A percentile compares a stretch with the other conserved stretches of the same genome.
Conservation (phyloP, 2,329 filamentous ascomycete species). For the Aspergillus texensis region DNA sequence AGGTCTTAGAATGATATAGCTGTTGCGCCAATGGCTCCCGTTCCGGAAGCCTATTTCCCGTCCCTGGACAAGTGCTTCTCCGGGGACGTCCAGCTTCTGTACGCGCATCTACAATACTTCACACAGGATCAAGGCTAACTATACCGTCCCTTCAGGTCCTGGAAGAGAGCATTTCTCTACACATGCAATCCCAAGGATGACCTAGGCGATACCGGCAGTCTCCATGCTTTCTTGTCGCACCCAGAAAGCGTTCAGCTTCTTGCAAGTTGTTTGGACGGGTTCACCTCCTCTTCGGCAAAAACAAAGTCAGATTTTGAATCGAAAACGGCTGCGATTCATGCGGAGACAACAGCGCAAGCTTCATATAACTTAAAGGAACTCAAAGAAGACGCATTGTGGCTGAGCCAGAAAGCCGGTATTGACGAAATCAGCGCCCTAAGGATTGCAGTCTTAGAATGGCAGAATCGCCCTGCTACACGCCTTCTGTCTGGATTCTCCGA, state of each 20-base stretch:
- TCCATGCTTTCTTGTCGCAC: conserved; percentile 73
- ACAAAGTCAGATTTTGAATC: conserved; percentile 76
- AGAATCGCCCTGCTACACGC: conserved; percentile 73
- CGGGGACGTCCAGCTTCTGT: conserved; percentile 80
- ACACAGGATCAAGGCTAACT: conserved; percentile 24
- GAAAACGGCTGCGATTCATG: conserved; percentile 83
- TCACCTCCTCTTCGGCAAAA: conserved; percentile 62
- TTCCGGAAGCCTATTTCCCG: conserved; percentile 77
- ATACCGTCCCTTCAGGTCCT: conserved; percentile 54
- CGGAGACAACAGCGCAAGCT: conserved; percentile 67
- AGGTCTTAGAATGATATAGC: conserved; percentile 44
- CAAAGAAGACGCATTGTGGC: conserved; percentile 83
- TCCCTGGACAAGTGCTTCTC: conserved; percentile 82
- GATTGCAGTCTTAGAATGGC: conserved; percentile 79
- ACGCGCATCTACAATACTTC: conserved; percentile 27
- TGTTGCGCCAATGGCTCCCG: conserved; percentile 64
- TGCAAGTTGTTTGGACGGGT: conserved; percentile 68
- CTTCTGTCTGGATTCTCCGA: conserved; percentile 72
- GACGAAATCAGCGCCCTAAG: conserved; percentile 82
- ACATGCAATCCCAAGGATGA: conserved; percentile 45
- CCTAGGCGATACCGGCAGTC: conserved; percentile 56
- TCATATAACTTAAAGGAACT: conserved; percentile 75
- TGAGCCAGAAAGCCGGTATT: conserved; percentile 75
- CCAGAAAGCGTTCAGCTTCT: conserved; percentile 69
- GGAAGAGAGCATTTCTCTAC: conserved; percentile 59